Conservation (phyloP, 352 stramenopile genomes). For the Globisporangium rhizosaccharum region DNA sequence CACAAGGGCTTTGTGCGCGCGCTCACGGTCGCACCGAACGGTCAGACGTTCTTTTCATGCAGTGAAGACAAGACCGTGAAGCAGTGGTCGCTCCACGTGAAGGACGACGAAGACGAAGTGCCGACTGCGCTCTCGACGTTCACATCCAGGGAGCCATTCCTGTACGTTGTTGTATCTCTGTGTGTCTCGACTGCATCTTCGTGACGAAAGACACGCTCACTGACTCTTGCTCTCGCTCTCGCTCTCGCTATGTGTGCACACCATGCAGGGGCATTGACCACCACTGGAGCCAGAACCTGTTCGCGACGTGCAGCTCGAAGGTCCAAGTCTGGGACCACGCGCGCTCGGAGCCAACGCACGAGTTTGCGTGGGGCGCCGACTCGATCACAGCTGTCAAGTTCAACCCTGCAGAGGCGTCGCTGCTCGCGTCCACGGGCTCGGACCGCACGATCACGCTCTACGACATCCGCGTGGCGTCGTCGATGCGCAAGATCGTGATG, state of each 20-base stretch:
- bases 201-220: not conserved
- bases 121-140: conserved; percentile 68
- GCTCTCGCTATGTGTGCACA: conserved; percentile 7
- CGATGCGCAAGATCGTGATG: conserved; percentile 96
- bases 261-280: conserved; percentile 96
- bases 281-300: conserved; percentile 93
- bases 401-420: conserved; percentile 93
- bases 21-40: conserved; percentile 73
- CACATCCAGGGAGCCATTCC: conserved; percentile 80
- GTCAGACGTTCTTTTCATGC: conserved; percentile 90
- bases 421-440: conserved; percentile 94
- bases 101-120: conserved; percentile 65
- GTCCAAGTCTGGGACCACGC: conserved; percentile 96
- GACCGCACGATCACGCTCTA: conserved; percentile 93
- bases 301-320: conserved; percentile 89
- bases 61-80: conserved; percentile 96
- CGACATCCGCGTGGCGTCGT: conserved; percentile 87
- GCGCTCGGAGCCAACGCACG: conserved; percentile 91
- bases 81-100: conserved; percentile 79
- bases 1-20: conserved; percentile 94
- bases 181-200: not conserved
- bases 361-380: conserved; percentile 93
- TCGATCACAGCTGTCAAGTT: conserved; percentile 93
- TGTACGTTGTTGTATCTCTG: conserved; percentile 29
- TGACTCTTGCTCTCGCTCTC: conserved; percentile 3